These are phyloP conservation scores for Beauveria caledonica DNA, from an alignment of 2,329 filamentous ascomycete species.

Conservation along the genomic window DNA sequence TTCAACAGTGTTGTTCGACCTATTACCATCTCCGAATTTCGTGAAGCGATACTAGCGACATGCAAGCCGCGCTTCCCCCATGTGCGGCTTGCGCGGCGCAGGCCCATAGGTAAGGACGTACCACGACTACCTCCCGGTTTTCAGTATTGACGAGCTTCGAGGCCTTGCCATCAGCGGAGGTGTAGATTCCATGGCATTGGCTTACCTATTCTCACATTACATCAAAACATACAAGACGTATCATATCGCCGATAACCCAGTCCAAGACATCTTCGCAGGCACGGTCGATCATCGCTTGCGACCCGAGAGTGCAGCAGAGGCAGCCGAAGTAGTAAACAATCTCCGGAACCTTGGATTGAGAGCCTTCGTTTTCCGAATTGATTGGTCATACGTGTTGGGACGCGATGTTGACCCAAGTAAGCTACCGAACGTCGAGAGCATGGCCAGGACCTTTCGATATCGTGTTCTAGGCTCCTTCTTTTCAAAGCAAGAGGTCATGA, in stretches of 20 bases:
- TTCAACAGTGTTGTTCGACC: conserved; percentile 31
- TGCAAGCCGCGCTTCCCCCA: conserved; percentile 42
- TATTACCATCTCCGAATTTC: conserved; percentile 29
- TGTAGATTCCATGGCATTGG: conserved; percentile 95
- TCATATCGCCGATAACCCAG: conserved; percentile 37
- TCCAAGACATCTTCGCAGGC: conserved; percentile 34
- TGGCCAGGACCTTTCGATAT: conserved; percentile 68
- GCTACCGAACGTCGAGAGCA: conserved; percentile 63
- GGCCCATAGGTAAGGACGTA: conserved; percentile 34
- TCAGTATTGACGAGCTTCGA: conserved; percentile 22
- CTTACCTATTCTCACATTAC: conserved; percentile 56
- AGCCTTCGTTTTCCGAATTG: conserved; percentile 19
- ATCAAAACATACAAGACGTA: conserved; percentile 25
- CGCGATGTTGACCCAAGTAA: conserved; percentile 22
- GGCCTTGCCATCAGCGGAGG: conserved; percentile 83
- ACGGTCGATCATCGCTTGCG: conserved; percentile 53
- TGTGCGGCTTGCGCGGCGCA: conserved; percentile 24
- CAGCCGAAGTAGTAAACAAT: conserved; percentile 33
- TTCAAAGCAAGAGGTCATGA: conserved; percentile 38
- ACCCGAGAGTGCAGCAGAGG: conserved; percentile 43
- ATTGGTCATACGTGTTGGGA: conserved; percentile 39
- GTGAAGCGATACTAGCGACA: conserved; percentile 41
- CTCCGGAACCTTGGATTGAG: conserved; percentile 30
- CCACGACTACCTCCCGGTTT: neutral
- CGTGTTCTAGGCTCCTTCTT: conserved; percentile 59